phyloP scores from a whole-genome alignment of 805 yeast species.

The Barnettozyma vustinii region DNA sequence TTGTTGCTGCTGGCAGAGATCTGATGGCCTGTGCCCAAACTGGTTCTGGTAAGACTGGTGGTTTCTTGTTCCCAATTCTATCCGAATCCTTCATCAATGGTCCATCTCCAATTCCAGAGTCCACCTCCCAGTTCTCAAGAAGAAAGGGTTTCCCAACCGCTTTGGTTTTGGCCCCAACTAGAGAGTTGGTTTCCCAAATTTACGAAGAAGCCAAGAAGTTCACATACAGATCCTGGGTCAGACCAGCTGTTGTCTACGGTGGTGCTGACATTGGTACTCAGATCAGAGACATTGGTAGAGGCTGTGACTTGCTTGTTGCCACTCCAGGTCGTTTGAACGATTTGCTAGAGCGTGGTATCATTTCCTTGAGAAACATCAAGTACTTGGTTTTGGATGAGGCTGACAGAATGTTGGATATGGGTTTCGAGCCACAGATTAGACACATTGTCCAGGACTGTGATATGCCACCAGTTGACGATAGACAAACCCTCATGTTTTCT shows the following conservation, averaged over 20 bases:
- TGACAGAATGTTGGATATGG: conserved; percentile 99
- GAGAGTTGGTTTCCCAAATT: conserved; percentile 97
- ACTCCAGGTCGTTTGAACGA: conserved; percentile 99
- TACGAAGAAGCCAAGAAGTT: conserved; percentile 94
- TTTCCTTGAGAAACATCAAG: conserved; percentile 83
- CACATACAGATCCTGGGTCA: conserved; percentile 97
- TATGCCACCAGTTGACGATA: conserved; percentile 85
- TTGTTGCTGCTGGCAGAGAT: conserved; percentile 84
- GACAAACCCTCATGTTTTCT: conserved; percentile 98
- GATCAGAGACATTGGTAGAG: conserved; percentile 81
- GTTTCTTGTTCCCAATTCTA: conserved; percentile 95
- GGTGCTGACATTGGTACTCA: conserved; percentile 93
- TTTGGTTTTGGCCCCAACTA: conserved; percentile 94
- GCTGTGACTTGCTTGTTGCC: conserved; percentile 95
- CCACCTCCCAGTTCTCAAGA: conserved; percentile 45
- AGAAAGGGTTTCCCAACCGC: conserved; percentile 92
- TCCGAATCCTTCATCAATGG: conserved; percentile 87
- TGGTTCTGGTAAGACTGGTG: conserved; percentile 99
- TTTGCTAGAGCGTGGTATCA: conserved; percentile 89
- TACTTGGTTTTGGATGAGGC: conserved; percentile 97
- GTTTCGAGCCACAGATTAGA: conserved; percentile 99
- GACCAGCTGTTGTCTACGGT: conserved; percentile 95
- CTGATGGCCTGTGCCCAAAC: conserved; percentile 98
- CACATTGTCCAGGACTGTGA: conserved; percentile 96
- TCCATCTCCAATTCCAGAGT: conserved; percentile 57